A percentile compares a stretch with the other conserved stretches of the same genome.
phyloP scores from a whole-genome alignment of 2,329 filamentous ascomycete species.

The Tetracladium maxilliforme region DNA sequence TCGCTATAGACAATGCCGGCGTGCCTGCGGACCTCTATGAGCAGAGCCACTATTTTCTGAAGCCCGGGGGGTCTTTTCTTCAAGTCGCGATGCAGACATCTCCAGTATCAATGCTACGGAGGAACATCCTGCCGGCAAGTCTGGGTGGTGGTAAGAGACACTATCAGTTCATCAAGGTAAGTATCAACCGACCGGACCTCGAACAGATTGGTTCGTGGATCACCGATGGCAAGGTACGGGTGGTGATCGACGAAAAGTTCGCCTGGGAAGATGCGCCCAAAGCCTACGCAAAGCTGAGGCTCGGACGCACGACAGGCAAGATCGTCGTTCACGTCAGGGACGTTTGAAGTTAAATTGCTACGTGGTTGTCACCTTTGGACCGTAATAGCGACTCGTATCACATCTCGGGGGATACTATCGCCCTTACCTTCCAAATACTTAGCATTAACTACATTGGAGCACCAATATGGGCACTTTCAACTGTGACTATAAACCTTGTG shows the following conservation, averaged over 20 bases:
- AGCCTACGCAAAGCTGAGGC: conserved; percentile 43
- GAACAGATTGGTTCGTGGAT: conserved; percentile 37
- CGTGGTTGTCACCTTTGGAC: too few species aligned
- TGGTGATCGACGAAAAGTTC: conserved; percentile 38
- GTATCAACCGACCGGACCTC: conserved; percentile 30
- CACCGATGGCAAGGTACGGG: conserved; percentile 39
- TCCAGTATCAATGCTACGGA: too few species aligned
- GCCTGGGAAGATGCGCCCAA: conserved; percentile 38
- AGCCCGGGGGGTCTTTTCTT: conserved; percentile 2
- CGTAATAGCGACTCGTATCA: too few species aligned
- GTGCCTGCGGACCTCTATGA: conserved; percentile 1
- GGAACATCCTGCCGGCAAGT: too few species aligned
- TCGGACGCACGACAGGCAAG: conserved; percentile 40
- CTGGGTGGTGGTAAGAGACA: too few species aligned
- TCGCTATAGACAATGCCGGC: conserved; percentile 2
- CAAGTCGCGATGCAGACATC: conserved; percentile 52
- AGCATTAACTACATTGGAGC: too few species aligned
- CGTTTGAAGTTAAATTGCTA: too few species aligned
- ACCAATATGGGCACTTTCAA: too few species aligned
- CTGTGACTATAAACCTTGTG: too few species aligned
- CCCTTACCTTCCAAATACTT: too few species aligned
- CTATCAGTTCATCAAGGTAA: conserved; percentile 30
- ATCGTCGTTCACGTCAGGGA: too few species aligned
- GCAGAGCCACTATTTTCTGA: conserved; percentile 1
- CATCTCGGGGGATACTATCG: too few species aligned